phyloP scores from a whole-genome alignment of 768 basidiomycete genomes.

The Cytidiella melzeri region DNA sequence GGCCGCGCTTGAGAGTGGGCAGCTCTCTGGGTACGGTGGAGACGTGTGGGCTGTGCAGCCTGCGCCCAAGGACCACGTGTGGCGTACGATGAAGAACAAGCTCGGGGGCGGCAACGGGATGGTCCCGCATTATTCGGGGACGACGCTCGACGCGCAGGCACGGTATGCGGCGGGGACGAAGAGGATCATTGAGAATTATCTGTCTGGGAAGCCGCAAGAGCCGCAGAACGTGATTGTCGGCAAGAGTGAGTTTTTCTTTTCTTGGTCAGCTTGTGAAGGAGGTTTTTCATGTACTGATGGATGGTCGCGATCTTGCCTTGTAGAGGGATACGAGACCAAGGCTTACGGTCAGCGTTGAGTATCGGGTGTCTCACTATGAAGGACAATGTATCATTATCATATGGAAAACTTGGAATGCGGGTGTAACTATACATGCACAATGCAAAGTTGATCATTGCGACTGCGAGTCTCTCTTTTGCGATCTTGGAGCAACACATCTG shows the following conservation, averaged over 20 bases:
- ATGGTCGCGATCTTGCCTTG: no score
- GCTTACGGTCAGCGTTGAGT: slow-evolving; percentile 11
- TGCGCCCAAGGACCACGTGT: slow-evolving; percentile 75
- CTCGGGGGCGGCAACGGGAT: slow-evolving; percentile 83
- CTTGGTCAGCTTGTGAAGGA: not conserved
- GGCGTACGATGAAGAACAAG: slow-evolving; percentile 74
- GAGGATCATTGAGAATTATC: slow-evolving; percentile 64
- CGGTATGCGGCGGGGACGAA: slow-evolving; percentile 74
- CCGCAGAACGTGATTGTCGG: slow-evolving; percentile 76
- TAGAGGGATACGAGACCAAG: slow-evolving; percentile 16
- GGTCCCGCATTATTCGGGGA: slow-evolving; percentile 81
- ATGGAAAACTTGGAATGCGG: no score
- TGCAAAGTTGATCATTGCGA: no score
- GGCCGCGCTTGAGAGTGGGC: slow-evolving; percentile 65
- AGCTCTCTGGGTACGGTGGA: slow-evolving; percentile 40
- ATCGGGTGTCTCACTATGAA: no score
- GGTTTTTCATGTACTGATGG: not conserved
- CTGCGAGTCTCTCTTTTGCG: no score
- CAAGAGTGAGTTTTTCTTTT: slow-evolving; percentile 7
- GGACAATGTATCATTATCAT: no score
- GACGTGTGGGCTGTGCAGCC: slow-evolving; percentile 87
- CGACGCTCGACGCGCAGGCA: slow-evolving; percentile 83
- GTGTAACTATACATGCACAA: no score
- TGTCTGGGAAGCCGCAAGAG: slow-evolving; percentile 56
- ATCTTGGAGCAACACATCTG: no score